A percentile compares a stretch with the other conserved stretches of the same genome.
Evolutionary conservation across 2,329 filamentous ascomycete genomes (phyloP).

Genomic region (Cordyceps cateniannulata): DNA sequence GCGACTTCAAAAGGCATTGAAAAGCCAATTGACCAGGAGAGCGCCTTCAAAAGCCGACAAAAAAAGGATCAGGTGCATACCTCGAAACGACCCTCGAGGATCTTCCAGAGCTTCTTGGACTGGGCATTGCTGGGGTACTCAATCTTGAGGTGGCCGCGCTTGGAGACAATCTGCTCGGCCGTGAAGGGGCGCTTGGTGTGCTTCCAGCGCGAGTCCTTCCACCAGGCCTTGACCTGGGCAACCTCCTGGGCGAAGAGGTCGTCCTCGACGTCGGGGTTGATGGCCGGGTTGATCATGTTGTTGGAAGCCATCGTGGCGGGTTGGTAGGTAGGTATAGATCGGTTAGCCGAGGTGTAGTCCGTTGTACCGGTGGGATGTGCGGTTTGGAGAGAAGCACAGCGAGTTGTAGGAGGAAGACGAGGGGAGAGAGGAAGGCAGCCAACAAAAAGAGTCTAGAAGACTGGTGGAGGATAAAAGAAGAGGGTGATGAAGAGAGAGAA

Average conservation of each 20-base stretch:
- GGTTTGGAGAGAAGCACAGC: neutral
- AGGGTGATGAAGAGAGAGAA: slow-evolving; percentile 13
- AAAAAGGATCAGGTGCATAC: slow-evolving; percentile 42
- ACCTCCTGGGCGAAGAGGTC: slow-evolving; percentile 76
- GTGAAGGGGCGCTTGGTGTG: slow-evolving; percentile 90
- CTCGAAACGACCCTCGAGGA: slow-evolving; percentile 79
- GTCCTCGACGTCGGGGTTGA: slow-evolving; percentile 53
- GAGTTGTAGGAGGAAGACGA: neutral
- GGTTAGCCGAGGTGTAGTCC: slow-evolving; percentile 9
- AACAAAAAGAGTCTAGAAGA: neutral
- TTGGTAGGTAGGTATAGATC: slow-evolving; percentile 6
- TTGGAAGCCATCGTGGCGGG: slow-evolving; percentile 48
- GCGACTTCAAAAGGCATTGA: neutral
- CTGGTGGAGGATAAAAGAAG: slow-evolving; percentile 7
- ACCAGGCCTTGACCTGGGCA: slow-evolving; percentile 86
- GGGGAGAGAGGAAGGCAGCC: neutral
- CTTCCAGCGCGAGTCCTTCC: slow-evolving; percentile 85
- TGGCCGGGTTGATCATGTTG: slow-evolving; percentile 54
- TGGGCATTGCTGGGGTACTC: slow-evolving; percentile 85
- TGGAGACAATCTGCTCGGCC: slow-evolving; percentile 93
- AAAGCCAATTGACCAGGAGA: neutral
- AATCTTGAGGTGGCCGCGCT: slow-evolving; percentile 85
- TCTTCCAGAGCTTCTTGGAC: slow-evolving; percentile 91
- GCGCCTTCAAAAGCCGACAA: neutral
- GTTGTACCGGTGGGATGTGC: neutral